These are phyloP conservation scores for Acanthamoeba triangularis DNA, from an alignment of 208 protist genomes.

Conservation along the genomic window DNA sequence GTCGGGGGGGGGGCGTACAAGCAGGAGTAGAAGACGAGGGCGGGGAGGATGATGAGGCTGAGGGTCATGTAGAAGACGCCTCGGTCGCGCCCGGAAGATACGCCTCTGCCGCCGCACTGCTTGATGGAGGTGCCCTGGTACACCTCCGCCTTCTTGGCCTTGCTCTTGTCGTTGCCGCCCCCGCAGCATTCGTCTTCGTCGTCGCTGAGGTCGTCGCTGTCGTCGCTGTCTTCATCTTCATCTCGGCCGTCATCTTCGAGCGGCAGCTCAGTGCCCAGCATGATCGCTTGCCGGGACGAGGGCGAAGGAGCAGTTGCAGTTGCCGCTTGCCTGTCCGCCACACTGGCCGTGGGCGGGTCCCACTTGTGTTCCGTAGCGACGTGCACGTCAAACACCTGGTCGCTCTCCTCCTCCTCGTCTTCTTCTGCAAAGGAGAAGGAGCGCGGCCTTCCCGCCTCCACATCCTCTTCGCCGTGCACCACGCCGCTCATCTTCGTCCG, in stretches of 20 bases:
- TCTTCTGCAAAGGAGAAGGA: too few relatives aligned
- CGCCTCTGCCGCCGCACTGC: not conserved
- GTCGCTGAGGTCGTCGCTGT: not conserved
- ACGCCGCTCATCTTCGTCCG: too few relatives aligned
- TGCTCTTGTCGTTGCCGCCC: not conserved
- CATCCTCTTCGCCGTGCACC: too few relatives aligned
- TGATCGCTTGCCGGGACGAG: not conserved
- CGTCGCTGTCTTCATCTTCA: not conserved
- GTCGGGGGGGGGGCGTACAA: too few relatives aligned
- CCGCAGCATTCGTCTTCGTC: slow-evolving; percentile 4
- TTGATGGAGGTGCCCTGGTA: slow-evolving; percentile 12
- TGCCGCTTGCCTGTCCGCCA: not conserved
- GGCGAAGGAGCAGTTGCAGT: not conserved
- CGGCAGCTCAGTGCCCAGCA: not conserved
- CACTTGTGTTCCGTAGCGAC: not conserved
- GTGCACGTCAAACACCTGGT: not conserved
- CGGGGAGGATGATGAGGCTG: slow-evolving; percentile 6
- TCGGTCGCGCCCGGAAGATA: not conserved
- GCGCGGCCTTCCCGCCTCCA: too few relatives aligned
- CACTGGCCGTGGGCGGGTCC: not conserved
- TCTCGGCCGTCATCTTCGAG: slow-evolving; percentile 22
- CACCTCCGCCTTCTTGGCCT: not conserved
- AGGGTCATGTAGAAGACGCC: slow-evolving; percentile 5
- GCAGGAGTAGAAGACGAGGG: too few relatives aligned
- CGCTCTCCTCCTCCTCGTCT: too few relatives aligned